Evolutionary conservation across 139 green algal species (phyloP), one percentile per base, ranked within the genome.

Genomic region (Volvox africanus): DNA sequence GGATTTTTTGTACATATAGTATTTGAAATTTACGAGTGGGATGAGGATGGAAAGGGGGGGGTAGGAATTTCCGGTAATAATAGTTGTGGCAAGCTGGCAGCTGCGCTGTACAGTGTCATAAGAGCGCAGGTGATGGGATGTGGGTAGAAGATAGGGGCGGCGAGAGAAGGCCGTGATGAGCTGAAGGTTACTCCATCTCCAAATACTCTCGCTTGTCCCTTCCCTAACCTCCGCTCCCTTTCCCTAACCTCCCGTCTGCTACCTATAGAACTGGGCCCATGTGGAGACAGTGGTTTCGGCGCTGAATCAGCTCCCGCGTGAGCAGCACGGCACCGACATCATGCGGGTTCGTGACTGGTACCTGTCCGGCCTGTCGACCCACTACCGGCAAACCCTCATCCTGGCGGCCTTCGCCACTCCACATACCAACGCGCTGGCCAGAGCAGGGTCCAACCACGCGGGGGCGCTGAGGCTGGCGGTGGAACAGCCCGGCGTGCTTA

Each of bases 311-410:
- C 86, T 99, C 76, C 98, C 98, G 14, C 92, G 92, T 32, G 82
- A 97, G 84, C 96, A 98, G 91, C 98, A 98, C 77, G 97, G 94
- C 65, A 92, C 92, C 14, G 97, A 99, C 94, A 97, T 99, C 91
- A 99, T 99, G 98, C 96, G 98, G 1, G 96, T 99, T 80, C 91
- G 95, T 13, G 93, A 97, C 85, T 96, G 91, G 94, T 91, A 90
- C 86, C 86, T 90, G 32, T 36, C 50, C 16, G 86, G 86, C 50
- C 69, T 12, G n/a, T 68, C 82, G 26, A 30, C 28, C 0, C 86
- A 32, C 50, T 83, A 83, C 92, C 93, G 98, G 33, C 98, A 99
- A 93, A 99, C 96, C 2, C 93, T 99, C 0, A 69, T 99, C 69
- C 93, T 98, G 17, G 94, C 90, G 77, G 94, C 93, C 80, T 99